Conservation (phyloP, 1,284 basidiomycete genomes). For the Cryptococcus sp. region DNA sequence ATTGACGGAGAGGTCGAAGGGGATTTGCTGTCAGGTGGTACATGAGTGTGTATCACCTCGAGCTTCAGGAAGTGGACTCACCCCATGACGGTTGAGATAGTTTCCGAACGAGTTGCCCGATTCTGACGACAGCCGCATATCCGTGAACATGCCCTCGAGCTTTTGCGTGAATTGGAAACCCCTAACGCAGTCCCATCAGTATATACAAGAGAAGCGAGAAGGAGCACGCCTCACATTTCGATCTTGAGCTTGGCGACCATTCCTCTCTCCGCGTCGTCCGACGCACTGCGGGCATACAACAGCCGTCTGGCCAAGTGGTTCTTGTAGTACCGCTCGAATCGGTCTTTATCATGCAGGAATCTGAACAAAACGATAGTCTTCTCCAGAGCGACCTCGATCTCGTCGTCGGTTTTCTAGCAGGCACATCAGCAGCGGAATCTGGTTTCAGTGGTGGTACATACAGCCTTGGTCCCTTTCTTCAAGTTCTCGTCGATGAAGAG, state of each 20-base stretch:
- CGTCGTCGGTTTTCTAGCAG: conserved; percentile 84
- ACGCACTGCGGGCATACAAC: conserved; percentile 80
- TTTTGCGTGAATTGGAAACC: conserved; percentile 98
- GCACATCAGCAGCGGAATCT: not conserved
- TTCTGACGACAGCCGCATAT: conserved; percentile 89
- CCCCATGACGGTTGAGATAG: conserved; percentile 33
- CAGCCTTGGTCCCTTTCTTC: conserved; percentile 92
- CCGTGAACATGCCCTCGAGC: conserved; percentile 98
- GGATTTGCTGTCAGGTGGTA: conserved; percentile 59
- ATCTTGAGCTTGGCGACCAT: conserved; percentile 99
- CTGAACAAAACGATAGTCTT: conserved; percentile 96
- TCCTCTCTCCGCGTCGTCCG: conserved; percentile 95
- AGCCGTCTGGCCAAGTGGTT: conserved; percentile 91
- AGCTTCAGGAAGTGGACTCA: conserved; percentile 14
- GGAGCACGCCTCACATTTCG: conserved; percentile 57
- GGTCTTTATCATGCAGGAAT: conserved; percentile 92
- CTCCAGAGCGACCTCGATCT: conserved; percentile 85
- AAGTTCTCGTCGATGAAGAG: conserved; percentile 97
- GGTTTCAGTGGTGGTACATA: conserved; percentile 47
- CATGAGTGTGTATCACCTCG: not conserved
- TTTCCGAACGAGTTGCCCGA: conserved; percentile 70
- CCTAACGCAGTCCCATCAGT: conserved; percentile 44
- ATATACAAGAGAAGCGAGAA: not conserved
- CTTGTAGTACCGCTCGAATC: conserved; percentile 99
- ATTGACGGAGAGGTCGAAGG: conserved; percentile 78